A percentile compares a stretch with the other conserved stretches of the same genome.
Evolutionary conservation across 352 stramenopile genomes (phyloP).

Genomic region (Pythium guiyangense): DNA sequence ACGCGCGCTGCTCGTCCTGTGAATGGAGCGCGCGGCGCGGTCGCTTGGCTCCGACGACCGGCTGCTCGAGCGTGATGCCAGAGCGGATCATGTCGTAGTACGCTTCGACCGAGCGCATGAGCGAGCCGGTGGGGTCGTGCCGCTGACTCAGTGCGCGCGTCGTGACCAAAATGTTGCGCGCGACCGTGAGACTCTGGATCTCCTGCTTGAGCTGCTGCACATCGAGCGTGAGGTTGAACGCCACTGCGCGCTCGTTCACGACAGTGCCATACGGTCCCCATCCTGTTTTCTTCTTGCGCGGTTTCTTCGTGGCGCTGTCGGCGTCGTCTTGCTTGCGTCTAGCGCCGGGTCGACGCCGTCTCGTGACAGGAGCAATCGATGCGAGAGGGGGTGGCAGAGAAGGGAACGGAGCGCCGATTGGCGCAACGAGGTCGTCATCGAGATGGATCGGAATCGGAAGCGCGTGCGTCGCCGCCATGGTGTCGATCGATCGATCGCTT

Average conservation of each 20-base stretch:
- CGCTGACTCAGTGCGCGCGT: slow-evolving; percentile 1
- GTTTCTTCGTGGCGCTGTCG: slow-evolving; percentile 4
- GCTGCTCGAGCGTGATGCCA: slow-evolving; percentile 1
- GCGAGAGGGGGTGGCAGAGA: too few relatives aligned
- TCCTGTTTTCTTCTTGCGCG: slow-evolving; percentile 1
- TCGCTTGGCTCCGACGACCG: not conserved
- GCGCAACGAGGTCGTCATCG: not conserved
- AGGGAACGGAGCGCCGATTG: not conserved
- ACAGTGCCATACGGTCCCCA: slow-evolving; percentile 9
- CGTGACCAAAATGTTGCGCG: slow-evolving; percentile 14
- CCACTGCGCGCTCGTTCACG: slow-evolving; percentile 16
- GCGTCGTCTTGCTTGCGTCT: not conserved
- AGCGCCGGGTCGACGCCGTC: not conserved
- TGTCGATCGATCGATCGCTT: not conserved
- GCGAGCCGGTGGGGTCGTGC: slow-evolving; percentile 7
- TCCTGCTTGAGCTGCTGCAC: slow-evolving; percentile 26
- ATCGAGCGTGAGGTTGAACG: slow-evolving; percentile 28
- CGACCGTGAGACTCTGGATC: slow-evolving; percentile 19
- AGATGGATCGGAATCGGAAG: not conserved
- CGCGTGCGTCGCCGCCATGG: not conserved
- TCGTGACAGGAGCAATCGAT: too few relatives aligned
- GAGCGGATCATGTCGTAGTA: slow-evolving; percentile 13
- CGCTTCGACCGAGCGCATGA: slow-evolving; percentile 3
- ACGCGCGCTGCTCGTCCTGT: slow-evolving; percentile 11
- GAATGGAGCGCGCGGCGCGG: not conserved